Evolutionary conservation across 2,329 filamentous ascomycete genomes (phyloP).

Genomic region (Trichoderma pleuroti): DNA sequence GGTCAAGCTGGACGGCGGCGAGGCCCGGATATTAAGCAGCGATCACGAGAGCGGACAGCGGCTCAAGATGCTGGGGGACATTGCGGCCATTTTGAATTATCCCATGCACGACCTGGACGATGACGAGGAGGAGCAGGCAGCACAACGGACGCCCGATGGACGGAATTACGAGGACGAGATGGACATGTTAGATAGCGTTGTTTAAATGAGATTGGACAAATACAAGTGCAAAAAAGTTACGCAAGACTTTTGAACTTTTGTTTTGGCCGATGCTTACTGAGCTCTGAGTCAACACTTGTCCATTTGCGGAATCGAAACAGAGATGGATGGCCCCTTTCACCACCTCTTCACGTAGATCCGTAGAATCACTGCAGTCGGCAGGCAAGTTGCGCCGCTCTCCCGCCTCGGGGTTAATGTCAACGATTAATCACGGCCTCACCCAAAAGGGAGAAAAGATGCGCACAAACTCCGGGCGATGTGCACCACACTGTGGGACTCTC

Average conservation of each 20-base stretch:
- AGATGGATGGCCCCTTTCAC: neutral
- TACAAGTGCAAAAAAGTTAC: neutral
- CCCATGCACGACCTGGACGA: conserved; percentile 79
- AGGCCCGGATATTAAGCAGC: conserved; percentile 83
- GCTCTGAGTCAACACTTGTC: neutral
- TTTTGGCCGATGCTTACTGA: neutral
- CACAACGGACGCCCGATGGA: conserved; percentile 7
- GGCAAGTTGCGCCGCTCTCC: neutral
- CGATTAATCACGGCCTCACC: neutral
- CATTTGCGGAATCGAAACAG: neutral
- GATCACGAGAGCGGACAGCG: conserved; percentile 91
- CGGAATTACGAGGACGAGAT: conserved; percentile 30
- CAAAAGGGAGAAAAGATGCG: neutral
- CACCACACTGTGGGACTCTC: neutral
- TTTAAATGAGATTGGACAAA: conserved; percentile 24
- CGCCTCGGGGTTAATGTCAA: neutral
- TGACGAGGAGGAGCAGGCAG: conserved; percentile 47
- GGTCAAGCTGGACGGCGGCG: conserved; percentile 82
- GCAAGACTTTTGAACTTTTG: no score
- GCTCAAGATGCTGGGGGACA: conserved; percentile 76
- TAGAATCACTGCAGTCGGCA: neutral
- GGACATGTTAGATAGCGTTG: conserved; percentile 34
- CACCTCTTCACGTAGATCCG: no score
- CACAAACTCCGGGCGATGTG: neutral
- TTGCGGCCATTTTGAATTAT: conserved; percentile 88